Conservation (phyloP, 768 basidiomycete species). For the Macrolepiota fuliginosa region DNA sequence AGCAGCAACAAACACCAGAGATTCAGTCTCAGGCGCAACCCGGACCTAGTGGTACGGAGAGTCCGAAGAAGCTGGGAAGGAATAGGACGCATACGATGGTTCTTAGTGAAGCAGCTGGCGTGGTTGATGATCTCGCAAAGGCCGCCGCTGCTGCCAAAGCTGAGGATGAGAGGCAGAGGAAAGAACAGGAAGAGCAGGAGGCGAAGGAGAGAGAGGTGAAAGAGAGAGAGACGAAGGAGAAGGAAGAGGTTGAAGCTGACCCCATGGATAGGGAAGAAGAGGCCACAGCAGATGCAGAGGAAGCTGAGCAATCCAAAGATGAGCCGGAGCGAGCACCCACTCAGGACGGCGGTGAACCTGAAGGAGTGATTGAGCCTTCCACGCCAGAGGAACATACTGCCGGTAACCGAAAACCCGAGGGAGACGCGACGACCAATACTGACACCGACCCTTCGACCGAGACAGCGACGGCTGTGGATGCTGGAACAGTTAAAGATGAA, state of each 20-base stretch:
- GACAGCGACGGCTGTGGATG: neutral
- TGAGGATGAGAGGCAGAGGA: slow-evolving; percentile 11
- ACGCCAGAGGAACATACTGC: neutral
- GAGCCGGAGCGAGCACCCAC: neutral
- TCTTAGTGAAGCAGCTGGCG: slow-evolving; percentile 40
- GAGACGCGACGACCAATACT: neutral
- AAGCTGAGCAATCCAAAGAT: neutral
- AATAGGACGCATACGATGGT: slow-evolving; percentile 77
- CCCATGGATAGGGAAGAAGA: too few species aligned
- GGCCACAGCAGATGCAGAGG: neutral
- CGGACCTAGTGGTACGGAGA: slow-evolving; percentile 17
- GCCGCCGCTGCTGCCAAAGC: neutral
- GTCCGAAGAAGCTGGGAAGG: slow-evolving; percentile 48
- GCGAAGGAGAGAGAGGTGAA: neutral
- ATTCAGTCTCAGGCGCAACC: neutral
- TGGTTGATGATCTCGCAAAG: slow-evolving; percentile 32
- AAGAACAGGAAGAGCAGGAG: slow-evolving; percentile 16
- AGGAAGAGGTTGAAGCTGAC: neutral
- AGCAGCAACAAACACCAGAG: neutral
- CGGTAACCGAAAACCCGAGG: neutral
- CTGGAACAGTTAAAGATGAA: neutral
- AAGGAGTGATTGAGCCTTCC: neutral
- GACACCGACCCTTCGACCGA: neutral
- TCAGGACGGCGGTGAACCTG: neutral
- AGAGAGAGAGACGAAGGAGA: neutral